A percentile compares a stretch with the other conserved stretches of the same genome.
Conservation (phyloP, 2,329 filamentous ascomycete species). For the Elsinoe batatas region DNA sequence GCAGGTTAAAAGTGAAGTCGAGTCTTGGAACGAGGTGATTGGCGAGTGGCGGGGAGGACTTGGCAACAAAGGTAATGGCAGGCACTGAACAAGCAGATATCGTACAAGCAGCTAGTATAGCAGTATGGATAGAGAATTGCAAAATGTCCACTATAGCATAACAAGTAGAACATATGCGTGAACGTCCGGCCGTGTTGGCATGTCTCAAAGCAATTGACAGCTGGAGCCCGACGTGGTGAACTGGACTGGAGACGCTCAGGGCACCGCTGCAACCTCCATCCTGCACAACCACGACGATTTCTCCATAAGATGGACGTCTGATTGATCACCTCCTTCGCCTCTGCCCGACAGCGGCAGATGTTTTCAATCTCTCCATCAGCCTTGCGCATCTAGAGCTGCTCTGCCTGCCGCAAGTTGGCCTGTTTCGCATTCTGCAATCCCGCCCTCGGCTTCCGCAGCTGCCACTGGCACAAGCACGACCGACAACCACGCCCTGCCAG, state of each 20-base stretch:
- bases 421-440: constrained; percentile 3
- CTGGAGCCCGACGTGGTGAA: neutral
- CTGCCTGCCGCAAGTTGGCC: neutral
- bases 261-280: neutral
- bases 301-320: neutral
- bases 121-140: too few relatives aligned
- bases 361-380: neutral
- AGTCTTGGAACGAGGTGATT: neutral
- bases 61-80: neutral
- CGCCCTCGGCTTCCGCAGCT: constrained; percentile 1
- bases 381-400: neutral
- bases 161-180: too few relatives aligned
- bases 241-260: neutral
- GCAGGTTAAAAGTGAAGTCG: neutral
- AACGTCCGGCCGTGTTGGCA: too few relatives aligned
- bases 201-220: too few relatives aligned
- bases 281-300: neutral
- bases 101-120: too few relatives aligned
- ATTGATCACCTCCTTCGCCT: neutral
- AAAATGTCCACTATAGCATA: too few relatives aligned
- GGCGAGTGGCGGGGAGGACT: neutral
- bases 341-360: constrained; percentile 10
- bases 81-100: neutral
- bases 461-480: too few relatives aligned
- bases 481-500: neutral